A percentile compares a stretch with the other conserved stretches of the same genome.
Conservation (phyloP, 2,329 filamentous ascomycete genomes). For the Kalmusia sp. region DNA sequence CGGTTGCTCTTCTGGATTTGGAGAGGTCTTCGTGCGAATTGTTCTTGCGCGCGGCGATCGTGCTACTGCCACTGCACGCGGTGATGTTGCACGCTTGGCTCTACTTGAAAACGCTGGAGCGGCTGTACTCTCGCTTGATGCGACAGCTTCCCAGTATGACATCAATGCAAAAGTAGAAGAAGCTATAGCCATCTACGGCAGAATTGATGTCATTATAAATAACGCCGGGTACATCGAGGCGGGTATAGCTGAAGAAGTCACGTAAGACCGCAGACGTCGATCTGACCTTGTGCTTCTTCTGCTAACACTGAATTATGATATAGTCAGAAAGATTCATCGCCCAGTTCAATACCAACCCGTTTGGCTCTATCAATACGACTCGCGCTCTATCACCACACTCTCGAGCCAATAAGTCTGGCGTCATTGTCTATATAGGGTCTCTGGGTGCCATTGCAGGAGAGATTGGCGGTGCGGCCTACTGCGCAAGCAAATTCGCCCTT, state of each 20-base stretch:
- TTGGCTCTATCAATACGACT: conserved; percentile 48
- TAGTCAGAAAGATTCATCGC: conserved; percentile 11
- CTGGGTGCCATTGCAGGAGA: conserved; percentile 4
- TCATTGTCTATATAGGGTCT: conserved; percentile 48
- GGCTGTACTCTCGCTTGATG: conserved; percentile 54
- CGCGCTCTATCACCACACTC: conserved; percentile 49
- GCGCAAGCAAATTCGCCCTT: conserved; percentile 17
- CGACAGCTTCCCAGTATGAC: conserved; percentile 49
- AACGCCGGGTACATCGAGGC: conserved; percentile 24
- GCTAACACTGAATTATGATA: background rate
- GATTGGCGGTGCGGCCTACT: conserved; percentile 22
- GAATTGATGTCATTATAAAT: conserved; percentile 31
- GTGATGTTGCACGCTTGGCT: too few species aligned
- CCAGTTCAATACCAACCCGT: conserved; percentile 49
- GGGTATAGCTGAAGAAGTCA: conserved; percentile 20
- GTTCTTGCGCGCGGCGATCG: too few species aligned
- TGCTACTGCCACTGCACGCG: too few species aligned
- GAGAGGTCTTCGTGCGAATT: too few species aligned
- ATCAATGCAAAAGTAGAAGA: conserved; percentile 48
- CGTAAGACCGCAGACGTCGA: background rate
- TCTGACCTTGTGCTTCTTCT: too few species aligned
- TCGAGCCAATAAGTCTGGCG: conserved; percentile 42
- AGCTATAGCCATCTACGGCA: conserved; percentile 28
- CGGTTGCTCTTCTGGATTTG: too few species aligned
- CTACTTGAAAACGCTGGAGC: too few species aligned